Percentiles rank a stretch among this genome's conserved stretches.
phyloP scores from a whole-genome alignment of 768 basidiomycete species.

The Bullera alba region DNA sequence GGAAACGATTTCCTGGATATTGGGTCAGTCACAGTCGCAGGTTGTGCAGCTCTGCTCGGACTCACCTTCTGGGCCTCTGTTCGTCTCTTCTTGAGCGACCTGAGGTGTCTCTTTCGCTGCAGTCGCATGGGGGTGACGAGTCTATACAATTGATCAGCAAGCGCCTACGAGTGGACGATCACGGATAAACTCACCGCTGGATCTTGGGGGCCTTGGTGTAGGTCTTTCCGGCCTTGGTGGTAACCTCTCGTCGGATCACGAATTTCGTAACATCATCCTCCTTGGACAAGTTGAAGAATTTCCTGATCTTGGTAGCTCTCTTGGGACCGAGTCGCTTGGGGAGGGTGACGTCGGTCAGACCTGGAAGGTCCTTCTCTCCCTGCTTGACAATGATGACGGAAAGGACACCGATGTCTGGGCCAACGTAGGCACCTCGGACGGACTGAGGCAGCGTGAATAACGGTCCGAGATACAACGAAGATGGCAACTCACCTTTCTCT shows the following conservation, averaged over 20 bases:
- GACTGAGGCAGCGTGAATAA: slow-evolving; percentile 39
- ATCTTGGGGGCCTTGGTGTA: slow-evolving; percentile 99
- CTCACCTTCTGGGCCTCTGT: slow-evolving; percentile 85
- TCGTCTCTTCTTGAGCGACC: slow-evolving; percentile 76
- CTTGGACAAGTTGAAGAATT: slow-evolving; percentile 95
- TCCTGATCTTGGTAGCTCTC: slow-evolving; percentile 92
- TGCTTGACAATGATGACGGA: slow-evolving; percentile 93
- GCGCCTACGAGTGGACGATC: not conserved
- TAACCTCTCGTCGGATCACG: slow-evolving; percentile 81
- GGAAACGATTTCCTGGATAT: slow-evolving; percentile 86
- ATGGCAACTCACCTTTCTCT: slow-evolving; percentile 65
- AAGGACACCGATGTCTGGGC: slow-evolving; percentile 90
- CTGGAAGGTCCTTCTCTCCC: slow-evolving; percentile 81
- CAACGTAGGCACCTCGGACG: slow-evolving; percentile 96
- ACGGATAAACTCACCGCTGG: slow-evolving; percentile 50
- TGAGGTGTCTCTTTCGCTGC: slow-evolving; percentile 91
- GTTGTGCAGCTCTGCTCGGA: too few relatives aligned
- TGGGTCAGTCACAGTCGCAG: too few relatives aligned
- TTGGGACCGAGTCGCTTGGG: slow-evolving; percentile 96
- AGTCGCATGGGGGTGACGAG: slow-evolving; percentile 91
- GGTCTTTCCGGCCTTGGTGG: slow-evolving; percentile 81
- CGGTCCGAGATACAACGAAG: not conserved
- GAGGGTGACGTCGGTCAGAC: slow-evolving; percentile 81
- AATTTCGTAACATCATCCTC: slow-evolving; percentile 98
- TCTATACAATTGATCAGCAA: slow-evolving; percentile 47